Percentiles rank a stretch among this genome's conserved stretches.
phyloP scores from a whole-genome alignment of 176 grass and related monocot species.

The Raddia guianensis region DNA sequence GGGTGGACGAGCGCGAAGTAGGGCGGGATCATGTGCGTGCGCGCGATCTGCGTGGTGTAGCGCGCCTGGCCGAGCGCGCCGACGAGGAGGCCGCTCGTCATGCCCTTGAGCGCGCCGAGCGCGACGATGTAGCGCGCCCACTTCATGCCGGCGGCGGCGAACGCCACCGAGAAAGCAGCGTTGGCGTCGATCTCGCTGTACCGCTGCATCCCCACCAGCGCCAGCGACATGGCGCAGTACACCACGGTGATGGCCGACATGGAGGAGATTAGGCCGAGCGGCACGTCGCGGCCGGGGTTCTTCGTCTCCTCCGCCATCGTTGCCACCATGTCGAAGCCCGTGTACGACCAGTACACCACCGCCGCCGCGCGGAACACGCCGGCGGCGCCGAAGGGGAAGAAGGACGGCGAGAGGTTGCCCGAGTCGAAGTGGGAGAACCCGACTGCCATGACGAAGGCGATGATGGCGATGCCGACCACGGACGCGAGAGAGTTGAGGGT shows the following conservation, averaged over 20 bases:
- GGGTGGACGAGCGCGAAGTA: conserved; percentile 68
- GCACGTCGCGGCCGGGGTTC: conserved; percentile 57
- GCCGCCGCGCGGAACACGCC: conserved; percentile 55
- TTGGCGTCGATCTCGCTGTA: conserved; percentile 57
- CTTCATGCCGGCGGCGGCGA: conserved; percentile 41
- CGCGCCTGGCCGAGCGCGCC: conserved; percentile 61
- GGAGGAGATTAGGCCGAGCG: conserved; percentile 53
- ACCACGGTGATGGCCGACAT: conserved; percentile 58
- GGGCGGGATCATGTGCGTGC: conserved; percentile 64
- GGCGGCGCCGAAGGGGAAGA: conserved; percentile 53
- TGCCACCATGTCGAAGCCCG: conserved; percentile 69
- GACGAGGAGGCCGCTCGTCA: conserved; percentile 63
- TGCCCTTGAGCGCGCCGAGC: conserved; percentile 61
- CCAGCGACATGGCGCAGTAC: conserved; percentile 57
- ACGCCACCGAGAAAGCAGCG: conserved; percentile 54
- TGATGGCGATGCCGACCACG: conserved; percentile 42
- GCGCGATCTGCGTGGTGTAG: conserved; percentile 62
- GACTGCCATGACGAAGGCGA: conserved; percentile 47
- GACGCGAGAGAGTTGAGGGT: conserved; percentile 46
- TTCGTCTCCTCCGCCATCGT: conserved; percentile 72
- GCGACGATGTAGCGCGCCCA: conserved; percentile 60
- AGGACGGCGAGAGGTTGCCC: conserved; percentile 48
- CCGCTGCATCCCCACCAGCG: conserved; percentile 52
- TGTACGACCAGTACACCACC: conserved; percentile 70
- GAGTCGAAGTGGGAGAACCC: conserved; percentile 49